Percentiles rank a stretch among this genome's conserved stretches.
Evolutionary conservation across 768 basidiomycete species (phyloP).

Genomic region (Hydnum rufescens): DNA sequence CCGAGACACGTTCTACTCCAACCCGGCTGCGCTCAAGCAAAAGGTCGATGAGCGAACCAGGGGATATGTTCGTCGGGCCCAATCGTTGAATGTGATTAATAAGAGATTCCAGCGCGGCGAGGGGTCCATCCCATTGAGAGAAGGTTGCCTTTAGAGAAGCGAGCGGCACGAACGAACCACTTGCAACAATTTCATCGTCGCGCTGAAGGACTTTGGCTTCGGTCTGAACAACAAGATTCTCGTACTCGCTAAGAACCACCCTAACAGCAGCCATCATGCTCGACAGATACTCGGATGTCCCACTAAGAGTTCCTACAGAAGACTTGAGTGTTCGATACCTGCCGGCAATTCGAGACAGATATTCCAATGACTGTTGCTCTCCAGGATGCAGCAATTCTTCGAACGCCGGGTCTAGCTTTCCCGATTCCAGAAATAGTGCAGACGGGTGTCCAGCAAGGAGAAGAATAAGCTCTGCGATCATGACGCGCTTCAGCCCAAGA

Average conservation of each 20-base stretch:
- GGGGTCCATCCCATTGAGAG: slow-evolving; percentile 73
- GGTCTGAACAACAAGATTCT: slow-evolving; percentile 54
- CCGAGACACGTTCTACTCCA: slow-evolving; percentile 56
- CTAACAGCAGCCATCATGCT: slow-evolving; percentile 56
- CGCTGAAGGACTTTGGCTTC: slow-evolving; percentile 60
- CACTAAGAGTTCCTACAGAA: slow-evolving; percentile 39
- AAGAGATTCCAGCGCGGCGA: slow-evolving; percentile 48
- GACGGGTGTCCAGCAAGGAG: slow-evolving; percentile 77
- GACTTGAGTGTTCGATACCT: slow-evolving; percentile 53
- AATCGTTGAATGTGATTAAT: slow-evolving; percentile 30
- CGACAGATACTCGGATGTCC: slow-evolving; percentile 37
- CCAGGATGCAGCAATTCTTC: slow-evolving; percentile 67
- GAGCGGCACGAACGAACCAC: slow-evolving; percentile 66
- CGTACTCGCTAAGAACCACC: slow-evolving; percentile 64
- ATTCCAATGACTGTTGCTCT: slow-evolving; percentile 67
- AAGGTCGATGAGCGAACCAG: slow-evolving; percentile 67
- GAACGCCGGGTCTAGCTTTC: slow-evolving; percentile 37
- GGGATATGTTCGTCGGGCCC: slow-evolving; percentile 26
- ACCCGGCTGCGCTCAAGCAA: slow-evolving; percentile 51
- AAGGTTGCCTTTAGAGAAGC: slow-evolving; percentile 69
- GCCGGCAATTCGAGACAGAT: slow-evolving; percentile 51
- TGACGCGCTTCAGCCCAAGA: slow-evolving; percentile 20
- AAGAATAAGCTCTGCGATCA: slow-evolving; percentile 81
- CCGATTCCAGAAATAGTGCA: slow-evolving; percentile 39
- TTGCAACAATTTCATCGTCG: slow-evolving; percentile 59